Evolutionary conservation across 1,284 basidiomycete species (phyloP).

Genomic region (Mycosarcoma mackinlayi): DNA sequence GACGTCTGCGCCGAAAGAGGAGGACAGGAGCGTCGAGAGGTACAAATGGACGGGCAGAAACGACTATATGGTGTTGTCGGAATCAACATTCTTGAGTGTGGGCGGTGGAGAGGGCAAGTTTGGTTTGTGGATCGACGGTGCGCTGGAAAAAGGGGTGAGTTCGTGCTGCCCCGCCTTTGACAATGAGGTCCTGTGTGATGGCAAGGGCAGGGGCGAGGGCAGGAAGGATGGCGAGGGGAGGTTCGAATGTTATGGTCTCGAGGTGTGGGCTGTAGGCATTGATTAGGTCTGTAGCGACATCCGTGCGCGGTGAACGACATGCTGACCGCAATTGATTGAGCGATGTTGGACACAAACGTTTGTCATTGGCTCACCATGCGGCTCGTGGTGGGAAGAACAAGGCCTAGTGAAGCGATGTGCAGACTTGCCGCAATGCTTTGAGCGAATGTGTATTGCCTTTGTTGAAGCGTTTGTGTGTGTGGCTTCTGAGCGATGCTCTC

Average conservation of each 20-base stretch:
- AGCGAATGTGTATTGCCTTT: too few species aligned
- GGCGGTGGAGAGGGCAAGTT: constrained; percentile 65
- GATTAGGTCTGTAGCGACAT: constrained; percentile 48
- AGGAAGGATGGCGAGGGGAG: constrained; percentile 72
- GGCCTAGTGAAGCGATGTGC: too few species aligned
- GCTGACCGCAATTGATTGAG: not conserved
- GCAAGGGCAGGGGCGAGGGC: constrained; percentile 52
- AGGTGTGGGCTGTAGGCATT: constrained; percentile 80
- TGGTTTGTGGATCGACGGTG: constrained; percentile 87
- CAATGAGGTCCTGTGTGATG: constrained; percentile 81
- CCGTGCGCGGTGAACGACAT: not conserved
- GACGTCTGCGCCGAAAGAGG: constrained; percentile 34
- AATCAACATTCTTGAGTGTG: constrained; percentile 70
- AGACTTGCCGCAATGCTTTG: too few species aligned
- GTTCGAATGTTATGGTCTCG: constrained; percentile 86
- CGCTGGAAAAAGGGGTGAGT: constrained; percentile 83
- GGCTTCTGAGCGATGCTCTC: not conserved
- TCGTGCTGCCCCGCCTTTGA: constrained; percentile 86
- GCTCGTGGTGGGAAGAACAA: too few species aligned
- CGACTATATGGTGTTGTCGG: constrained; percentile 86
- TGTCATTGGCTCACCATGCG: too few species aligned
- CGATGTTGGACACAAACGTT: not conserved
- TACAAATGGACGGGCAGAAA: constrained; percentile 91
- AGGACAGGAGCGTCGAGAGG: constrained; percentile 70
- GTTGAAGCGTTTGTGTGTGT: too few species aligned